phyloP scores from a whole-genome alignment of 352 stramenopile species.

The Elongisporangium prolatum region DNA sequence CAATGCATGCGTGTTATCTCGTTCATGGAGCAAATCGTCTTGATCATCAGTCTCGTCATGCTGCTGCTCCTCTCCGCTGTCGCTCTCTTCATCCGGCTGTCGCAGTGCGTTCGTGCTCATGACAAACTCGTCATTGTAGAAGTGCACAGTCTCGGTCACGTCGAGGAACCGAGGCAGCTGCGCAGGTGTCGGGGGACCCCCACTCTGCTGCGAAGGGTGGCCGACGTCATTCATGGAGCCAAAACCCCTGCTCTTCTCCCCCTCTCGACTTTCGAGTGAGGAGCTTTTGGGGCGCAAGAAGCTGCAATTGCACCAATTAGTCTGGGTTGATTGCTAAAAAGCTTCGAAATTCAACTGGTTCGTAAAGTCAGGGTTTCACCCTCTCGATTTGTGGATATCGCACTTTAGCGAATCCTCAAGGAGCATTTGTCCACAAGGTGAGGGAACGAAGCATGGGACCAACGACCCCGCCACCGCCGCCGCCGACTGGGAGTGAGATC shows the following conservation, averaged over 20 bases:
- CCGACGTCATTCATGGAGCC: background rate
- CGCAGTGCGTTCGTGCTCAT: slow-evolving; percentile 58
- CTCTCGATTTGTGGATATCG: background rate
- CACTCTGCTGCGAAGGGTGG: background rate
- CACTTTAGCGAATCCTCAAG: background rate
- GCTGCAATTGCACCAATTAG: background rate
- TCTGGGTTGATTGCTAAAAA: background rate
- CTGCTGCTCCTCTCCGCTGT: slow-evolving; percentile 23
- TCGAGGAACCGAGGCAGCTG: slow-evolving; percentile 26
- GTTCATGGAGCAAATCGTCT: background rate
- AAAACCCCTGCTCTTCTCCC: background rate
- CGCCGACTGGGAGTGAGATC: slow-evolving; percentile 9
- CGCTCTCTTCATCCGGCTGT: slow-evolving; percentile 17
- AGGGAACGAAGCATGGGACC: background rate
- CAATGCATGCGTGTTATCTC: background rate
- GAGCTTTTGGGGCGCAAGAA: background rate
- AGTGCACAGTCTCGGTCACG: slow-evolving; percentile 59
- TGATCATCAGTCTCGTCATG: slow-evolving; percentile 10
- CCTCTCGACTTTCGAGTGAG: background rate
- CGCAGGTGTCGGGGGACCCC: background rate
- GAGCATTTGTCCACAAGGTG: background rate
- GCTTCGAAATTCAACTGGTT: background rate
- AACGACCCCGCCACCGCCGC: slow-evolving; percentile 20
- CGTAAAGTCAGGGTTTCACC: background rate
- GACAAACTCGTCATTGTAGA: slow-evolving; percentile 61